Percentiles rank a stretch among this genome's conserved stretches.
phyloP scores from a whole-genome alignment of 345 rosid species.

The Streptanthus diversifolius region DNA sequence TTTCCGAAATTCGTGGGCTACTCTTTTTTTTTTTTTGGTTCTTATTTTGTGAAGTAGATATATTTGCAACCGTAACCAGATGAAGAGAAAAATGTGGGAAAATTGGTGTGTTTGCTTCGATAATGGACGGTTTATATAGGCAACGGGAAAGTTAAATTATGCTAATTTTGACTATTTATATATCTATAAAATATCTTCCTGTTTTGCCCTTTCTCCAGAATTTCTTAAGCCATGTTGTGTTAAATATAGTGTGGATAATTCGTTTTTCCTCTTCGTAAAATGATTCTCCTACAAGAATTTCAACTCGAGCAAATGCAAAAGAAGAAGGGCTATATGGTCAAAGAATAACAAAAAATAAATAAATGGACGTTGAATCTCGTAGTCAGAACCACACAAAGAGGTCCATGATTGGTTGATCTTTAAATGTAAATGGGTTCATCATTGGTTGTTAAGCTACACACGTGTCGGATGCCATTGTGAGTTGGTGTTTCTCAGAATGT shows the following conservation, averaged over 20 bases:
- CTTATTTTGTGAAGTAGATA: neutral
- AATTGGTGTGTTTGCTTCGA: neutral
- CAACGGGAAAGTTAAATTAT: neutral
- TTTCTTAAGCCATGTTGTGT: neutral
- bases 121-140: slow-evolving; percentile 27
- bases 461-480: slow-evolving; percentile 29
- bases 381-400: slow-evolving; percentile 32
- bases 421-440: slow-evolving; percentile 20
- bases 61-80: slow-evolving; percentile 24
- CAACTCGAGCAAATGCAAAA: neutral
- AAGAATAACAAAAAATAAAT: neutral
- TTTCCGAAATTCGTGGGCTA: neutral
- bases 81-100: slow-evolving; percentile 17
- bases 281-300: neutral
- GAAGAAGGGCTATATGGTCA: slow-evolving; percentile 7
- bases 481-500: slow-evolving; percentile 18
- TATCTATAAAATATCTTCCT: neutral
- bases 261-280: no score
- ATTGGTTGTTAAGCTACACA: slow-evolving; percentile 24
- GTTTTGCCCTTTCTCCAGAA: slow-evolving; percentile 5
- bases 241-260: neutral
- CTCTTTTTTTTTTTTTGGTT: neutral
- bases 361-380: neutral
- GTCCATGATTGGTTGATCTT: slow-evolving; percentile 23
- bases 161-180: neutral